Base-by-base conservation (phyloP, 257 asterid genomes). In the Handroanthus guayacan region DNA sequence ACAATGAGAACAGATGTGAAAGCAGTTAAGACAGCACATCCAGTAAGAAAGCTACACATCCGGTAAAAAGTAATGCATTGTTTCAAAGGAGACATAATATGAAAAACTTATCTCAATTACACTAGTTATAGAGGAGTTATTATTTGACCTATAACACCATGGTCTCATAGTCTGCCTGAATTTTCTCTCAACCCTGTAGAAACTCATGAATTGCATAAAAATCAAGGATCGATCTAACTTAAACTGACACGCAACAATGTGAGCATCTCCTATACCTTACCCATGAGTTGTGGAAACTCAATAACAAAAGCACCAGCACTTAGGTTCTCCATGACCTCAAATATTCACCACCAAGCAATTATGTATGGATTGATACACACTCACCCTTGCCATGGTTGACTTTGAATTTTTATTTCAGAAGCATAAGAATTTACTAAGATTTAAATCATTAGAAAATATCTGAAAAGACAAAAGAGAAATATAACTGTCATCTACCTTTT, bases 401-500 rank as follows among this genome's bases (percentile, higher is more conserved):
- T 3, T 36, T 6, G 8, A 18, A 38, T 57, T 55, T 51, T 36
- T 55, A 17, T 50, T 66, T 71, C 43, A 51, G 43, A 31, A 50
- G 16, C 41, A 62, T 52, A 69, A 81, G 72, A 62, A 62, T 34
- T 62, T 7, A 44, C 67, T 34, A 67, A 11, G 67, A 63, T 38
- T 41, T 17, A 54, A 79, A 18, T 45, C 48, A 72, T 7, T n/a
- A 67, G 20, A 55, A 74, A 54, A 61, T n/a, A 13, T 56, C 56
- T 31, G 18, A 62, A 43, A 73, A 18, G 37, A 43, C 52, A 25
- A 71, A 45, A 71, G 9, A 47, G 62, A 10, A 69, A 67, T 17
- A 18, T 9, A 62, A 72, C 75, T 18, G 61, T 7, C 57, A 39
- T 13, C 14, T 50, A 92, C 99, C 97, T 89, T 95, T 83, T 95